Evolutionary conservation across 768 basidiomycete genomes (phyloP), one percentile per base, ranked within the genome.

Genomic region (Phylloporus sp.): DNA sequence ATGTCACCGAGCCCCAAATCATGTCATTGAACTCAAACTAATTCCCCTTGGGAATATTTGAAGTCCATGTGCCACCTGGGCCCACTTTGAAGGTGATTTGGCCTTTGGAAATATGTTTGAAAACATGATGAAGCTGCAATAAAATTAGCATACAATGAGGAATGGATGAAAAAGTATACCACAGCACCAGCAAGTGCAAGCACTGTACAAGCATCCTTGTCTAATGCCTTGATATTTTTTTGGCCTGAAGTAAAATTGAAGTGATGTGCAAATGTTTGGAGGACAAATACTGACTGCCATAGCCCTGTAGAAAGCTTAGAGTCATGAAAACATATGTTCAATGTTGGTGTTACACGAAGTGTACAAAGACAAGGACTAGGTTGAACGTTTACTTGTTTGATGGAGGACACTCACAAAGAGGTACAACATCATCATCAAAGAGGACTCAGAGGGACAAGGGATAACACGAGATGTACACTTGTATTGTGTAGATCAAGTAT

Each of bases 1-100:
- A 9, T 9, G 41, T 42, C 27, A 8, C 4, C 18, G 22, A 6
- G 5, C 49, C 41, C 40, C 49, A 49, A 20, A 49, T 18, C 3
- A 13, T 4, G 1, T 49, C 38, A n/a, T 49, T 49, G 29, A 49
- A 49, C 31, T 43, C 49, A 18, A 24, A 49, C 10, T 49, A 41
- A 16, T 18, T 18, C 0, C 40, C 49, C 13, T 20, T 49, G 5
- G 20, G 15, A 18, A 49, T 15, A 18, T 10, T n/a, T 6, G 31
- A 23, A 16, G 23, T 18, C 49, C 41, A 43, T 7, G 22, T 9
- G 3, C 5, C 20, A 11, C 41, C 23, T 18, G 39, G 31, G 18
- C 27, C 18, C 9, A 20, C 10, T 9, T 49, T 18, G 22, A 49
- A 49, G 9, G 32, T n/a, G 18, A 49, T 35, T 1, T 49, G 20